Evolutionary conservation across 192 early-diverging fungal genomes (phyloP), one percentile per base, ranked within the genome.

Genomic region (Podila verticillata): DNA sequence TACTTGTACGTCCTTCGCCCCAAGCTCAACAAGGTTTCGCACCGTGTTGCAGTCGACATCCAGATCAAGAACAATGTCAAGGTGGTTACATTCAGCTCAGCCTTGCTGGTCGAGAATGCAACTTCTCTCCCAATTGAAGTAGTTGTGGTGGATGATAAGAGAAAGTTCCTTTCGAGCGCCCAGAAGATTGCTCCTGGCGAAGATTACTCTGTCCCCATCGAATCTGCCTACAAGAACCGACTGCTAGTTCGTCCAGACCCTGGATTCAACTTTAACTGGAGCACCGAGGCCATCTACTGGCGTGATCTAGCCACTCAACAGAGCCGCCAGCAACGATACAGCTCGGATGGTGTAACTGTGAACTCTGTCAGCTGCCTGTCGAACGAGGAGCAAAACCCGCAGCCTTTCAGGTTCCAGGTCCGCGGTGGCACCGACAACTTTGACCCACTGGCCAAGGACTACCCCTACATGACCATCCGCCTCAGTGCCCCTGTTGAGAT

Each of bases 201-300:
- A 30, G 92, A 93, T 48, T 95, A 86, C 73, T 88, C 94, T 44
- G 87, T 98, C 59, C 97, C 98, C 2, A 94, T 99, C 20, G 88
- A 96, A 84, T 78, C 89, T 35, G 91, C 96, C 30, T 96, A 95
- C 75, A 85, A 90, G 72, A 91, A 95, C 68, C 84, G 84, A 4
- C 84, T 99, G 13, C 87, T 91, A 39, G 88, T 98, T 39, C 87
- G 94, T 10, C 96, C 98, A 2, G 92, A 92, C 62, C 91, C 91
- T 88, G 91, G 90, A 7, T 95, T 95, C 73, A 93, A 93, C 26
- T 97, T 96, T 67, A 88, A 90, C 58, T 98, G 97, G 97, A 93
- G 91, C 68, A 82, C 62, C 7, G 88, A 95, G 71, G 78, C 86
- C 28, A 85, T 98, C 19, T 95, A 89, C 73, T 98, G 97, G 97